phyloP scores from a whole-genome alignment of 2,329 filamentous ascomycete species.

The Aspergillus jensenii region DNA sequence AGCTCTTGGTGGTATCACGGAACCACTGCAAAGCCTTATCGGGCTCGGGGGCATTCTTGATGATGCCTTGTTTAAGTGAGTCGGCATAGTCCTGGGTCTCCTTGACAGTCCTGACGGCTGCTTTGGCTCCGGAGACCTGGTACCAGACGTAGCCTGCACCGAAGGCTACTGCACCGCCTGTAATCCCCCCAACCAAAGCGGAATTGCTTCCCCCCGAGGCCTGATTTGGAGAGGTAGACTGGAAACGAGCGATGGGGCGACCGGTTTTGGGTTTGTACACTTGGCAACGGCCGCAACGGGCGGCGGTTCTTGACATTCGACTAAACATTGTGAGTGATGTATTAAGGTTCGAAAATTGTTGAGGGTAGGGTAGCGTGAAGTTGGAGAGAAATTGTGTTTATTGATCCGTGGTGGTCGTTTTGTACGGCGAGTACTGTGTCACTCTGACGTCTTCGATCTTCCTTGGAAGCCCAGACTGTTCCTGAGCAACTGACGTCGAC shows the following conservation, averaged over 20 bases:
- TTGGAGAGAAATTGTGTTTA: too few relatives aligned
- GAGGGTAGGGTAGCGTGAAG: too few relatives aligned
- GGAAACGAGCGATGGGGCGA: constrained; percentile 23
- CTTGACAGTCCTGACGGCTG: constrained; percentile 50
- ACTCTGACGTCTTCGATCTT: too few relatives aligned
- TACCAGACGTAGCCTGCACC: constrained; percentile 54
- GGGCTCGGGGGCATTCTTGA: constrained; percentile 62
- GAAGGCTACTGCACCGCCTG: constrained; percentile 51
- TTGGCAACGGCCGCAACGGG: constrained; percentile 9
- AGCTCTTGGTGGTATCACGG: constrained; percentile 65
- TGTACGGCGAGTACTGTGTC: too few relatives aligned
- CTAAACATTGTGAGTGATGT: not conserved
- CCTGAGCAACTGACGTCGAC: too few relatives aligned
- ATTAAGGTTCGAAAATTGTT: not conserved
- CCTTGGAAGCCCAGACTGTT: too few relatives aligned
- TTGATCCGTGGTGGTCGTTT: too few relatives aligned
- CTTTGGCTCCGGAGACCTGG: constrained; percentile 52
- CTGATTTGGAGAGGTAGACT: constrained; percentile 28
- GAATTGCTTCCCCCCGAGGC: constrained; percentile 23
- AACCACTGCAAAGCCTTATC: constrained; percentile 68
- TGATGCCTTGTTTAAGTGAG: constrained; percentile 59
- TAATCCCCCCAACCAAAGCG: constrained; percentile 48
- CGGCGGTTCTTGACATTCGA: constrained; percentile 6
- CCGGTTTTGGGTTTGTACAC: not conserved
- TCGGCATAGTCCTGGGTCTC: constrained; percentile 63